Base-by-base conservation (phyloP, 2,329 filamentous ascomycete genomes). In the Cytospora leucostoma region DNA sequence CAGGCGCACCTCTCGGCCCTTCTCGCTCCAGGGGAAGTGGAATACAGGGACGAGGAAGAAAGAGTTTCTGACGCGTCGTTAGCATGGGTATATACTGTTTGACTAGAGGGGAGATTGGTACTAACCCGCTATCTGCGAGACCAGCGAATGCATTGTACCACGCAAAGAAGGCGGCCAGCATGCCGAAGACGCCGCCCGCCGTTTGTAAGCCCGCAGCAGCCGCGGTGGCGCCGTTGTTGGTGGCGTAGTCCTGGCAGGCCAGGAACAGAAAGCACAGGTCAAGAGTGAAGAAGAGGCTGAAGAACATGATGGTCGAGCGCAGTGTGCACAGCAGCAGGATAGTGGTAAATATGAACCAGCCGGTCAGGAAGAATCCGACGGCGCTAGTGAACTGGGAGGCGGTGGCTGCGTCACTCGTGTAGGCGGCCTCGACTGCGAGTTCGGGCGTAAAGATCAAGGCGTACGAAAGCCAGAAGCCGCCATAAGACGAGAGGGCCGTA, bases 1-100 rank as follows among this genome's bases (percentile, higher is more conserved):
- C 65, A 72, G 74, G 66, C 88, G 84, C 65, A 74, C 75, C 75
- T 87, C 83, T 67, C 84, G 85, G 59, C 86, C 90, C 78, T 89
- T 90, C 71, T 90, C 89, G 44, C 91, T 94, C 94, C 94, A 97
- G 60, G 93, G 94, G 83, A 97, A 96, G 82, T 97, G 93, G 71
- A 90, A 88, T 67, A 97, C 93, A 58, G 93, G 94, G 66, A 96
- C 87, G 76, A 95, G 83, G 82, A 97, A 95, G 87, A 97, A 97
- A 34, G 85, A 88, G 78, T 88, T 88, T 81, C 92, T 95, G n/a
- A 57, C n/a, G 47, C 10, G 7, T 71, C 65, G 53, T 59, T 58
- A 47, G 52, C 50, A 37, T 8, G 55, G 2, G 21, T 34, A 19
- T 17, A 59, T 21, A 11, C 53, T 50, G 35, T 12, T 35, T 34